These are phyloP conservation scores for Epicoccum sorghinum DNA, from an alignment of 2,329 filamentous ascomycete species.

Conservation along the genomic window DNA sequence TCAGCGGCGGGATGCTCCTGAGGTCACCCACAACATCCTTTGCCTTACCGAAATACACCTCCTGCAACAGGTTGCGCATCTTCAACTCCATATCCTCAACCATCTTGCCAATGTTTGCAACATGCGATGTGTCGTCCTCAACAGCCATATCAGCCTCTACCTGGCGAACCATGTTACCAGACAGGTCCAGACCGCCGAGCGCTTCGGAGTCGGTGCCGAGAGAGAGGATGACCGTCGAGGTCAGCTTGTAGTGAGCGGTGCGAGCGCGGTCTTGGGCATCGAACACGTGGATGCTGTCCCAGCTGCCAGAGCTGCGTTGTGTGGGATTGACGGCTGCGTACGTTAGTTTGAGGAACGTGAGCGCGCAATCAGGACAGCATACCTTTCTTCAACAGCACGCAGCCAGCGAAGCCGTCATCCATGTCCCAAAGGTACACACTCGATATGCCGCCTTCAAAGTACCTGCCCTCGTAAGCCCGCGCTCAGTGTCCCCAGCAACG, in stretches of 20 bases:
- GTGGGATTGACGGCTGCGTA: constrained; percentile 68
- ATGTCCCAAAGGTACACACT: constrained; percentile 98
- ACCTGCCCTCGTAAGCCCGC: constrained; percentile 54
- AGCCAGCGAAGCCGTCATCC: constrained; percentile 96
- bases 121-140: constrained; percentile 89
- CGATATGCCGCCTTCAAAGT: constrained; percentile 94
- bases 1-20: constrained; percentile 83
- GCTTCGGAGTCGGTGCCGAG: constrained; percentile 71
- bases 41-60: constrained; percentile 99
- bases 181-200: constrained; percentile 87
- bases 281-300: constrained; percentile 99
- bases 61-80: constrained; percentile 97
- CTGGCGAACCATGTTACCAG: constrained; percentile 97
- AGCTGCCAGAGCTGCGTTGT: constrained; percentile 75
- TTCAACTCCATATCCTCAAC: constrained; percentile 99
- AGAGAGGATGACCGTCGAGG: constrained; percentile 92
- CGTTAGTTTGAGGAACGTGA: constrained; percentile 18
- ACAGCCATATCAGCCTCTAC: constrained; percentile 90
- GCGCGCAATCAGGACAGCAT: constrained; percentile 37
- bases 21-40: constrained; percentile 98
- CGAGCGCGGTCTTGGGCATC: constrained; percentile 93
- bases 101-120: constrained; percentile 87
- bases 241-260: constrained; percentile 95
- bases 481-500: not conserved
- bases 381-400: constrained; percentile 95